A percentile compares a stretch with the other conserved stretches of the same genome.
Evolutionary conservation across 2,329 filamentous ascomycete species (phyloP).

Genomic region (Beauveria brongniartii): DNA sequence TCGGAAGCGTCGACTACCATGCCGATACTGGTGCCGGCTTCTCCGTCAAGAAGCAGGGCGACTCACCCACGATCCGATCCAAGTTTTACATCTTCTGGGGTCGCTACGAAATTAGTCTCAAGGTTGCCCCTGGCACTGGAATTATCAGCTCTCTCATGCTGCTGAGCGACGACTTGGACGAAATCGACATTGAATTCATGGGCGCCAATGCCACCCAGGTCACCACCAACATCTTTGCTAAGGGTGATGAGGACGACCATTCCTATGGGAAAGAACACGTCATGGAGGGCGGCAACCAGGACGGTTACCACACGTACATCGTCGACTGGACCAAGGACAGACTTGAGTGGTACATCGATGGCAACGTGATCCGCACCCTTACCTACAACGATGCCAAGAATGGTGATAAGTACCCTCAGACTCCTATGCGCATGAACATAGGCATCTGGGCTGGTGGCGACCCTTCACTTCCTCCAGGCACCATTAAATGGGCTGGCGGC

Average conservation of each 20-base stretch:
- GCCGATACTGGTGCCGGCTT: conserved; percentile 59
- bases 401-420: conserved; percentile 63
- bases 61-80: conserved; percentile 71
- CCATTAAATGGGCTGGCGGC: conserved; percentile 63
- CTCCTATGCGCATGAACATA: conserved; percentile 62
- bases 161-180: conserved; percentile 75
- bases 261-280: conserved; percentile 55
- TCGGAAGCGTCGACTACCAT: conserved; percentile 56
- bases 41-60: conserved; percentile 58
- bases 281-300: conserved; percentile 42
- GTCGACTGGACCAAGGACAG: conserved; percentile 60
- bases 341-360: conserved; percentile 64
- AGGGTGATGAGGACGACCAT: conserved; percentile 55
- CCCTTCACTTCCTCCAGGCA: conserved; percentile 43
- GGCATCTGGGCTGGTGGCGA: conserved; percentile 61
- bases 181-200: conserved; percentile 81
- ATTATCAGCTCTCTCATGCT: conserved; percentile 79
- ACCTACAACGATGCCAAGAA: conserved; percentile 51
- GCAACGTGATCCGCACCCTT: conserved; percentile 55
- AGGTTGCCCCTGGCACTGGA: conserved; percentile 65
- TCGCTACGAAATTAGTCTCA: conserved; percentile 68
- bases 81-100: conserved; percentile 85
- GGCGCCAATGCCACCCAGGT: conserved; percentile 56
- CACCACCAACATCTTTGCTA: conserved; percentile 73
- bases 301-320: conserved; percentile 69